Base-by-base conservation (phyloP, 1,139 yeast species). In the Suhomyces anneliseae region DNA sequence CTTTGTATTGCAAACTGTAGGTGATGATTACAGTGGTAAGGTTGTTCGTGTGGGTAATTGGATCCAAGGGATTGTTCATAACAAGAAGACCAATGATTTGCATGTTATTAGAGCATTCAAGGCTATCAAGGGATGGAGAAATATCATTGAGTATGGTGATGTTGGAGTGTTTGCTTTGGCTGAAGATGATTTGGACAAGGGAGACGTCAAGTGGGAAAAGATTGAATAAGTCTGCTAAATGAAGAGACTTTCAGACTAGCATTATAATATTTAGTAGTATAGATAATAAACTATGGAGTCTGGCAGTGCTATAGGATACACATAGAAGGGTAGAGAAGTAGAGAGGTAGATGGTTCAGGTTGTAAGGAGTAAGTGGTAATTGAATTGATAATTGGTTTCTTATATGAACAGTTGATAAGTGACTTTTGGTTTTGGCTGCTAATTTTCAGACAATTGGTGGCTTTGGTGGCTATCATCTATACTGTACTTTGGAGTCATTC, bases 41-140 rank as follows among this genome's bases (percentile, higher is more conserved):
- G 59, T 77, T 27, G 66, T 81, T 14, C 62, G 71, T 36, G 67
- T 78, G 26, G 87, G 85, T 8, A 73, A 72, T 47, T 81, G 84
- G 83, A 59, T 68, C 2, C 85, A 81, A 58, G 85, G 83, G 2
- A 52, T 79, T 14, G 49, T 79, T 19, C 70, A 75, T 61, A 70
- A 76, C 49, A 44, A 40, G 37, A 37, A 19, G 32, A 49, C 41
- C 43, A 46, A 46, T 27, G 46, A 50, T 10, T 49, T 51, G 7
- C 66, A 68, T 44, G 70, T 69, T 2, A 53, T 66, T n/a, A 55
- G 77, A 40, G 58, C 63, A 2, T 57, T 51, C 43, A 37, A 36
- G 2, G 41, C 42, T 3, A 57, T 54, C 0, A 45, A 44, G 1
- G 14, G 44, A 11, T 72, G 76, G 76, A 53, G 48, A 9, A 49